Evolutionary conservation across 345 rosid species (phyloP), one percentile per base, ranked within the genome.

Genomic region (Erysimum cheiranthoides): DNA sequence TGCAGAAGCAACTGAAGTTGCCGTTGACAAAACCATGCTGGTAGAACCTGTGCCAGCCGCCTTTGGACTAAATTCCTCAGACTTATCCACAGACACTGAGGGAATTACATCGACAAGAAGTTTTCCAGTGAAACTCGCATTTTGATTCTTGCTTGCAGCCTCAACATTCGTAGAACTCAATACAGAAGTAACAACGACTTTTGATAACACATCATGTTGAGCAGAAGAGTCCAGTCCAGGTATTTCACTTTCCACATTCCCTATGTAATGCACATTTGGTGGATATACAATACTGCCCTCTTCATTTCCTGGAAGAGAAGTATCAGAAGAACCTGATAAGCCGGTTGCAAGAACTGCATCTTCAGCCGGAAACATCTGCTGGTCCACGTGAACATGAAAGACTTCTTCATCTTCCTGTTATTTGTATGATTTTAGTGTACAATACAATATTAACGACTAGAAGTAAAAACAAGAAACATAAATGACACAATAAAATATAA

Each of bases 151-250:
- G 83, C 82, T 84, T 45, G 73, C 84, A 74, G 81, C 88, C 85
- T 86, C 92, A 71, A 83, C 17, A 79, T 87, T 86, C 59, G 85
- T 81, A 65, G 86, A 84, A 75, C 66, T 87, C 63, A 83, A 61
- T 68, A 89, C 84, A 54, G 93, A 82, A 79, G 85, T 83, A 77
- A 81, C 87, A 77, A 70, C 35, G 34, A 84, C 79, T 71, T 87
- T 89, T 68, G 95, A 84, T 42, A 83, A 71, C 56, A 85, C 81
- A 74, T 85, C 86, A 68, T 79, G 72, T 66, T 38, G 87, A 58
- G 82, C 84, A 83, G 87, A 82, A 76, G 97, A 86, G 75, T 82
- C 86, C 43, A 94, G 82, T 68, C 97, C 97, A 75, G 96, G 98
- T 72, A 94, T 92, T 78, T 79, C 91, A 81, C 84, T 83, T 73